Base-by-base conservation (phyloP, 139 green algal species). In the Dunaliella sp. region DNA sequence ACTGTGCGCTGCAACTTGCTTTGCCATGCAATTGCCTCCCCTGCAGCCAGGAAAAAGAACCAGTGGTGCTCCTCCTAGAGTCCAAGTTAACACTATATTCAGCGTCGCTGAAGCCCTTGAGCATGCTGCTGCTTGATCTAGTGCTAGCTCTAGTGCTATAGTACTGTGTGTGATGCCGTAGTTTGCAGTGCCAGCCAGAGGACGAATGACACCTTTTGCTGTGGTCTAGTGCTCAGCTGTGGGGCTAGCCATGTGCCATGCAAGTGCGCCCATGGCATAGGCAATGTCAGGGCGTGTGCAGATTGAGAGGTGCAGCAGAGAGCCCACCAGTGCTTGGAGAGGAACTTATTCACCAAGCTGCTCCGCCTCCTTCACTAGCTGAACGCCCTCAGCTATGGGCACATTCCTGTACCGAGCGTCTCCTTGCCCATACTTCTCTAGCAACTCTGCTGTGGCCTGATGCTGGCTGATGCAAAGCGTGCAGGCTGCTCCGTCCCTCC, bases 1-100 rank as follows among this genome's bases (percentile, higher is more conserved):
- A 94, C 91, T 28, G 89, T 94, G n/a, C 36, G 59, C 38, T 92
- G 91, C 79, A 90, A 83, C 30, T 83, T 88, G 58, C 59, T 88
- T 26, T 24, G 36, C 91, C 91, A 94, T n/a, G 33, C 87, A n/a
- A 92, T 76, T 35, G 80, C 82, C 34, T 84, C 87, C 12, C 87
- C 86, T 36, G 77, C 34, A 24, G 34, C 48, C 7, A 65, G 7
- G 16, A 92, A 92, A 21, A 93, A 72, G 87, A 91, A 16, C 92
- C 90, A n/a, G 86, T 89, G 1, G 92, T 93, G 72, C 81, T 90
- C 22, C 83, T 77, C 0, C 89, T 73, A 1, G 77, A 90, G 65
- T 90, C 84, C 0, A 87, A 0, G 28, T 90, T 82, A 31, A 85
- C 87, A 2, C 86, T 88, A 86, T 88, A 91, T 65, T 92, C 86